Conservation (phyloP, 345 rosid genomes). For the Gossypium thurberi region DNA sequence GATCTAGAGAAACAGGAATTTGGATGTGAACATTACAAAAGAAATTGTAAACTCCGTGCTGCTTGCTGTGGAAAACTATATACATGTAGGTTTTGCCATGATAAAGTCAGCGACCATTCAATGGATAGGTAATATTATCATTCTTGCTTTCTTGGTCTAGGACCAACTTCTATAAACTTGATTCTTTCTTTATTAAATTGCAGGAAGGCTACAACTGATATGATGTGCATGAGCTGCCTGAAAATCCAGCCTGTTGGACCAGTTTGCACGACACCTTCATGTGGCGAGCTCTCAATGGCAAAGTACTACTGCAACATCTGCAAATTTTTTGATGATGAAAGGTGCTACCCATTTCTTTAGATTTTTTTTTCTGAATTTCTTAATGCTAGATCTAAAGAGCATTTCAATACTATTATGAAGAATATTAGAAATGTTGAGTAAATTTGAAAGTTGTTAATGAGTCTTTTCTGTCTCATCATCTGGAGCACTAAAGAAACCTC, state of each 20-base stretch:
- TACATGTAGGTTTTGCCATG: conserved; percentile 76
- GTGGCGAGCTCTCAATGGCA: conserved; percentile 64
- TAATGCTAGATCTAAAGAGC: neutral
- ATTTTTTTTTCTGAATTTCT: neutral
- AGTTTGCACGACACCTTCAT: conserved; percentile 47
- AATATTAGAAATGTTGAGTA: neutral
- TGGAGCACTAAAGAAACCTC: neutral
- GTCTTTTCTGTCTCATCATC: neutral
- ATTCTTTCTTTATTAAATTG: conserved; percentile 13
- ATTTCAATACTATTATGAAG: neutral
- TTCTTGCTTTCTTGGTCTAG: neutral
- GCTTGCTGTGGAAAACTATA: conserved; percentile 68
- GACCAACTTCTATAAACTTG: conserved; percentile 14
- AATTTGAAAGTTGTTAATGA: neutral
- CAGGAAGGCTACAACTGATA: conserved; percentile 71
- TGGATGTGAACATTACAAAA: conserved; percentile 78
- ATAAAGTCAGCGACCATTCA: conserved; percentile 73
- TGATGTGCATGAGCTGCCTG: conserved; percentile 85
- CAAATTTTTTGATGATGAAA: conserved; percentile 60
- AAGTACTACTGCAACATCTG: conserved; percentile 63
- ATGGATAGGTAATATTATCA: conserved; percentile 56
- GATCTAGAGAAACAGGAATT: conserved; percentile 49
- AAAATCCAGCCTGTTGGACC: conserved; percentile 62
- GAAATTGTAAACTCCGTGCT: conserved; percentile 74
- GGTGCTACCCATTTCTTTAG: conserved; percentile 20